Evolutionary conservation across 2,329 filamentous ascomycete genomes (phyloP), one percentile per base, ranked within the genome.

Genomic region (Diaporthe aspalathi): DNA sequence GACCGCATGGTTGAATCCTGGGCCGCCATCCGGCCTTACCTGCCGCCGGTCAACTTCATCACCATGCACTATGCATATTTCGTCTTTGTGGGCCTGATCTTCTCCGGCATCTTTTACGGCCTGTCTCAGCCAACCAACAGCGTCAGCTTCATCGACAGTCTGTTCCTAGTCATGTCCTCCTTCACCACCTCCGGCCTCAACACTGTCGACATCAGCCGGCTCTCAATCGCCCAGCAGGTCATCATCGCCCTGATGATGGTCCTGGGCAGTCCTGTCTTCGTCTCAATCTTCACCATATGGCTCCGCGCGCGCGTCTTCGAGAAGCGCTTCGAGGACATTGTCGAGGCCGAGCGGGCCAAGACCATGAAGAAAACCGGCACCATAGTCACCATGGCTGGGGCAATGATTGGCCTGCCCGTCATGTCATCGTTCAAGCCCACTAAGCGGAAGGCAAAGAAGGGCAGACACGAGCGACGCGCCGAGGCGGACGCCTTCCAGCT

Each of bases 61-160:
- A 89, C 87, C 0, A 76, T 92, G 27, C 91, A 93, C 77, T 91
- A 92, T 81, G 79, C 84, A 50, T 93, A 93, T 80, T 92, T 93
- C 77, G 82, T 91, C 71, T 65, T 80, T 8, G 85, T 87, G 12
- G 84, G 84, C 71, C 76, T 92, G 3, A 50, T 89, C 40, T 81
- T 84, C n/a, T 89, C 89, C 14, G 71, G 88, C 52, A 84, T 93
- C 57, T 90, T 93, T 76, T 92, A 85, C 84, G 84, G 83, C 20
- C 83, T 85, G 0, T 88, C 88, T 0, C 84, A 83, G 6, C 86
- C 88, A 11, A 77, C 79, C 22, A 77, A 81, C 40, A 87, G 83
- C 73, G 84, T 93, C 71, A 81, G 82, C 52, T 93, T 91, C 80
- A 84, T 85, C 24, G 90, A 93, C 78, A 85, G 88, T 20, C 80